Evolutionary conservation across 2,329 filamentous ascomycete species (phyloP).

Genomic region (Leptosphaerulina australis): DNA sequence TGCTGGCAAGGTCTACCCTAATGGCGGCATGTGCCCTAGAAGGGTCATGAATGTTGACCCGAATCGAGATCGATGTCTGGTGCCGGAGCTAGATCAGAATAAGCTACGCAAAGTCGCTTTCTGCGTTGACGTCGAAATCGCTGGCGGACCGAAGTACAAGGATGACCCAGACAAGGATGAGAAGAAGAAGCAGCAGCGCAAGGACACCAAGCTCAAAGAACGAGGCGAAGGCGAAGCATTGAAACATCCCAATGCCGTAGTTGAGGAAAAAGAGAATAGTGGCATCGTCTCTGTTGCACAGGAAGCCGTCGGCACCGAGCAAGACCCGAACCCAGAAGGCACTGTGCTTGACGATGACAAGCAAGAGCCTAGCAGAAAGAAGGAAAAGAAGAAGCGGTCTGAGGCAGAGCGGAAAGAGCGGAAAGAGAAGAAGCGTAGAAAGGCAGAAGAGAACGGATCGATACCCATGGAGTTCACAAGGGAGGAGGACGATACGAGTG

Average conservation of each 20-base stretch:
- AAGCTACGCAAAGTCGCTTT: constrained; percentile 91
- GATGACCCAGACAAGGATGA: constrained; percentile 61
- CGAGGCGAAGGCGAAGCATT: constrained; percentile 76
- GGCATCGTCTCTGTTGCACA: constrained; percentile 43
- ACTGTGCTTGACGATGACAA: constrained; percentile 42
- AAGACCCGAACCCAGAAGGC: constrained; percentile 50
- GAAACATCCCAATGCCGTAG: constrained; percentile 66
- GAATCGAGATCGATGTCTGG: constrained; percentile 76
- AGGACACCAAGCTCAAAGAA: constrained; percentile 64
- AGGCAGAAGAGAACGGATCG: constrained; percentile 85
- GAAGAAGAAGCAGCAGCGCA: constrained; percentile 59
- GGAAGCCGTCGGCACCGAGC: constrained; percentile 51
- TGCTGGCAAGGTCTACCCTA: constrained; percentile 59
- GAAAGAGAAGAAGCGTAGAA: constrained; percentile 83
- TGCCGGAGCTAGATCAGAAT: constrained; percentile 77
- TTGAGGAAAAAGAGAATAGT: constrained; percentile 62
- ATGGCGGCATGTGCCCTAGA: constrained; percentile 77
- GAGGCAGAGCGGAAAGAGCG: constrained; percentile 91
- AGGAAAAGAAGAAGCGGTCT: constrained; percentile 94
- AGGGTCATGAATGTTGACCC: constrained; percentile 84
- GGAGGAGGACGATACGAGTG: constrained; percentile 59
- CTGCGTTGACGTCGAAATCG: constrained; percentile 96
- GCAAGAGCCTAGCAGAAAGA: constrained; percentile 68
- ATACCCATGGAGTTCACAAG: constrained; percentile 82
- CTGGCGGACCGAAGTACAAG: constrained; percentile 77